phyloP scores from a whole-genome alignment of 208 protist genomes.

The Porcisia hertigi region DNA sequence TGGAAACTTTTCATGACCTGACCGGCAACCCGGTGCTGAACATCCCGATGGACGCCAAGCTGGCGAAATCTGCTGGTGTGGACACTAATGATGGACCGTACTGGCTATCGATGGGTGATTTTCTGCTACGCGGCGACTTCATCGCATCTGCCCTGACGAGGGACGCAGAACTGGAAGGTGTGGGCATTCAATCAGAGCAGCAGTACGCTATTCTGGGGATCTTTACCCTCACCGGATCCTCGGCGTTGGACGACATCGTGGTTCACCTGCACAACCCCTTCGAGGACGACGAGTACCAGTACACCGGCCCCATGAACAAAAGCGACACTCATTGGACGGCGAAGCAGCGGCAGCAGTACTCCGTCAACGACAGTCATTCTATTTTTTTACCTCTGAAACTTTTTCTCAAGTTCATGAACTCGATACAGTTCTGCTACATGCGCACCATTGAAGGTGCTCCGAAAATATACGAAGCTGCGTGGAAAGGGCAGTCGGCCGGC shows the following conservation, averaged over 20 bases:
- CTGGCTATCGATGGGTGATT: conserved; percentile 49
- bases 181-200: conserved; percentile 71
- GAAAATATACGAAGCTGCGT: conserved; percentile 42
- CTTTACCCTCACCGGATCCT: conserved; percentile 55
- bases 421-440: conserved; percentile 68
- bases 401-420: conserved; percentile 51
- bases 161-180: conserved; percentile 28
- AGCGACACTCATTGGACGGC: conserved; percentile 54
- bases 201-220: conserved; percentile 70
- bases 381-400: conserved; percentile 61
- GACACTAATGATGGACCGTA: conserved; percentile 47
- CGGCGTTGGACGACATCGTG: conserved; percentile 50
- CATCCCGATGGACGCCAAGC: conserved; percentile 60
- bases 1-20: conserved; percentile 79
- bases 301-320: conserved; percentile 58
- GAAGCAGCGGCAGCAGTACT: conserved; percentile 42
- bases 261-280: conserved; percentile 76
- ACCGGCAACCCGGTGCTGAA: conserved; percentile 79
- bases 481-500: conserved; percentile 49
- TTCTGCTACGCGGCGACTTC: conserved; percentile 51
- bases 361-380: conserved; percentile 47
- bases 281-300: conserved; percentile 54
- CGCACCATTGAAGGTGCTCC: conserved; percentile 35
- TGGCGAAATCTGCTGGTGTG: conserved; percentile 57
- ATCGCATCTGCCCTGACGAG: conserved; percentile 53